Evolutionary conservation across 208 protist species (phyloP).

Genomic region (Crithidia sp.): DNA sequence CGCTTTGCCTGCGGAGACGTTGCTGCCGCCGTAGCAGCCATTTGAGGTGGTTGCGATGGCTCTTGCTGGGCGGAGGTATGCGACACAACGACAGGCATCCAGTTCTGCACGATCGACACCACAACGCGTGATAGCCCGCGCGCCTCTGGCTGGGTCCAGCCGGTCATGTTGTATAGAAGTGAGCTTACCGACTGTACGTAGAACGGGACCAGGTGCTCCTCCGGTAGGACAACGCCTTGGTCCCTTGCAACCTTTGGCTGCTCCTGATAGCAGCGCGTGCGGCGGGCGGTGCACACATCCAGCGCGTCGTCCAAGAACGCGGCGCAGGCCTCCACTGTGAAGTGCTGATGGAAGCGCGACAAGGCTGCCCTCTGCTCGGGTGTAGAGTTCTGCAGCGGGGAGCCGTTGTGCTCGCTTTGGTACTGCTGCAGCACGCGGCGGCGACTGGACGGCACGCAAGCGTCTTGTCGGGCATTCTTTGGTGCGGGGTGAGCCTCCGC

Average conservation of each 20-base stretch:
- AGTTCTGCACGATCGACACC: constrained; percentile 32
- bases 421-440: constrained; percentile 7
- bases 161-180: constrained; percentile 56
- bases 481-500: constrained; percentile 9
- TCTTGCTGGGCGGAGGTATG: constrained; percentile 6
- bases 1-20: background rate
- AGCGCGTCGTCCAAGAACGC: constrained; percentile 59
- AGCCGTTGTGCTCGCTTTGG: constrained; percentile 1
- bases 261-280: constrained; percentile 40
- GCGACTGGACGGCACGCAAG: background rate
- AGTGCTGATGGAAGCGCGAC: constrained; percentile 36
- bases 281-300: constrained; percentile 38
- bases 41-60: background rate
- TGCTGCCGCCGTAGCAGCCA: background rate
- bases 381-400: constrained; percentile 8
- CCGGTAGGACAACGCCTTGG: constrained; percentile 37
- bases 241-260: constrained; percentile 43
- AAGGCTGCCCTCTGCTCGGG: constrained; percentile 25
- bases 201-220: constrained; percentile 39
- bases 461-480: background rate
- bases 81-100: constrained; percentile 29
- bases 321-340: constrained; percentile 47
- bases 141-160: constrained; percentile 55
- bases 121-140: constrained; percentile 30
- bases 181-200: constrained; percentile 48